These are phyloP conservation scores for Yarrowia phangngaensis DNA, from an alignment of 805 yeast genomes.

Conservation along the genomic window DNA sequence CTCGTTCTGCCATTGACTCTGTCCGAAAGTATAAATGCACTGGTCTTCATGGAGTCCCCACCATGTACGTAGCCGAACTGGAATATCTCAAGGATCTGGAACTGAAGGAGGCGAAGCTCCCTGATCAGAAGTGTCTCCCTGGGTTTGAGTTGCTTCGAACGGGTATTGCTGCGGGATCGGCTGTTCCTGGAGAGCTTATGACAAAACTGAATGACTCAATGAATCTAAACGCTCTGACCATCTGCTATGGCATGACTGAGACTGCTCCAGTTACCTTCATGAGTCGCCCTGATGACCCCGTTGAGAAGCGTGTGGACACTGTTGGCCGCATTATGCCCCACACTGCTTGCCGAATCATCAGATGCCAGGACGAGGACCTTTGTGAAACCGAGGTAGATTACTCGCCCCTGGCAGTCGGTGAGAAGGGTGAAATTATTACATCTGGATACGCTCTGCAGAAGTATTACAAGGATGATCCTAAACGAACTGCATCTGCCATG, in stretches of 20 bases:
- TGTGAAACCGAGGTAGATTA: conserved; percentile 22
- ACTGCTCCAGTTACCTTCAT: conserved; percentile 38
- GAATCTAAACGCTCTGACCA: conserved; percentile 34
- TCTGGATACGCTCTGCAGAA: conserved; percentile 36
- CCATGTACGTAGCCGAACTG: conserved; percentile 38
- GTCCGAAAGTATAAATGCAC: conserved; percentile 34
- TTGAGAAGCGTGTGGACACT: conserved; percentile 33
- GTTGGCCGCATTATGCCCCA: conserved; percentile 37
- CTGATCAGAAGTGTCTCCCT: conserved; percentile 6
- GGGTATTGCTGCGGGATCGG: conserved; percentile 38
- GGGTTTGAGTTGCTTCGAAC: conserved; percentile 35
- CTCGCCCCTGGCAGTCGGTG: conserved; percentile 33
- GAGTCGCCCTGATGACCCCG: conserved; percentile 34
- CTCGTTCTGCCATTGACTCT: conserved; percentile 32
- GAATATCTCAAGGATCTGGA: conserved; percentile 31
- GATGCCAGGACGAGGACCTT: conserved; percentile 27
- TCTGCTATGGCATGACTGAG: conserved; percentile 39
- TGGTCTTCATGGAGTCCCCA: conserved; percentile 37
- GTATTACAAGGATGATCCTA: conserved; percentile 34
- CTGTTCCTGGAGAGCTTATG: conserved; percentile 38
- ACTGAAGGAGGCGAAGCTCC: conserved; percentile 26
- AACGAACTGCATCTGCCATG: conserved; percentile 35
- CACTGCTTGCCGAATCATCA: conserved; percentile 35
- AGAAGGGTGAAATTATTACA: conserved; percentile 35
- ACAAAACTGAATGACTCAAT: conserved; percentile 29